Base-by-base conservation (phyloP, 805 yeast genomes). In the Pichia kluyveri region DNA sequence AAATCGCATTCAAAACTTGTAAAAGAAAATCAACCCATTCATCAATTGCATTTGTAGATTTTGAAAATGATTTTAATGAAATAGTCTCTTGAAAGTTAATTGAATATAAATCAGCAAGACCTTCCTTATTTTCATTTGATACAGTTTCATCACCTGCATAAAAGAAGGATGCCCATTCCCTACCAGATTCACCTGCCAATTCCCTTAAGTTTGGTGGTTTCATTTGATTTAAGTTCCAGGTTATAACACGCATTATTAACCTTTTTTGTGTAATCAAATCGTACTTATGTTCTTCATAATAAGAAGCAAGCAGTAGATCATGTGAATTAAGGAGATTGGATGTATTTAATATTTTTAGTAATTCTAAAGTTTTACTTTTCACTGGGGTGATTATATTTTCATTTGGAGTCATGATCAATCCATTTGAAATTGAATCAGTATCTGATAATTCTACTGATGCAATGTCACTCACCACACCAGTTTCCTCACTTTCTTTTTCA, bases 71-170 rank as follows among this genome's bases (percentile, higher is more conserved):
- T n/a, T 66, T 69, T 43, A 76, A 59, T 3, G 79, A 72, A 4
- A 77, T 67, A 0, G 78, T 69, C 53, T 77, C 82, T 55, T 77
- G 82, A 41, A 77, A 62, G 8, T 71, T 70, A 6, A 77, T 51
- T 7, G 74, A 62, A 46, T 70, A 69, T 1, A 77, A 41, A 51
- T 71, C 75, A 12, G 55, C 54, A 19, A 43, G 45, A 14, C 50
- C 50, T 31, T 43, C 43, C 19, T 30, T 41, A 38, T 44, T 42
- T 9, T 14, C 9, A 11, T 45, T 32, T 8, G 14, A 31, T 4
- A 38, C n/a, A 8, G 48, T 28, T 38, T 40, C 12, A 44, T 48
- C 51, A 8, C 45, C 51, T 1, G 51, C 48, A 48, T 44, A 48
- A 36, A 48, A 48, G 42, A 48, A 48, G 0, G 48, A 34, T 6